Evolutionary conservation across 768 basidiomycete species (phyloP).

Genomic region (Leucogyrophana mollusca): DNA sequence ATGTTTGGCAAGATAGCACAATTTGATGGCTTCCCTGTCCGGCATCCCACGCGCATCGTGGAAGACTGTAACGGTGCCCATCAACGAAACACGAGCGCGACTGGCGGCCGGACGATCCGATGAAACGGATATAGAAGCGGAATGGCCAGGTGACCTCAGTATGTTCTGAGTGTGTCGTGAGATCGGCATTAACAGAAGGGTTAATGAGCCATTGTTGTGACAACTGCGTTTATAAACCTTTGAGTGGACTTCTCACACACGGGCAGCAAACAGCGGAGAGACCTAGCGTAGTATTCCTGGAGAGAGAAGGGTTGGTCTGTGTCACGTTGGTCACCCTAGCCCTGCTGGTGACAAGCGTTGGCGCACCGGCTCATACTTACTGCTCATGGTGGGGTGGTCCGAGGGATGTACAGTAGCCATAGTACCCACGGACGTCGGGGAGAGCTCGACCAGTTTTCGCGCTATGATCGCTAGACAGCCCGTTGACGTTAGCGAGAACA

Average conservation of each 20-base stretch:
- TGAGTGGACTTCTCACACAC: not conserved
- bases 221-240: conserved; percentile 33
- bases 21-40: conserved; percentile 31
- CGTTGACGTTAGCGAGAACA: no score
- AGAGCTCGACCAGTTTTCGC: conserved; percentile 39
- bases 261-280: not conserved
- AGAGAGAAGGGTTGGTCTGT: conserved; percentile 48
- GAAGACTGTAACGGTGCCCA: conserved; percentile 49
- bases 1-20: conserved; percentile 45
- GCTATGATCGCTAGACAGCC: conserved; percentile 42
- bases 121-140: conserved; percentile 45
- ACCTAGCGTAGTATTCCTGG: conserved; percentile 55
- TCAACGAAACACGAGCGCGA: conserved; percentile 46
- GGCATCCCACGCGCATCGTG: conserved; percentile 27
- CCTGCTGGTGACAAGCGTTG: not conserved
- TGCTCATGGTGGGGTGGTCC: conserved; percentile 37
- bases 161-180: conserved; percentile 55
- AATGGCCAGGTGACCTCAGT: conserved; percentile 34
- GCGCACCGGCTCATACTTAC: conserved; percentile 19
- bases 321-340: not conserved
- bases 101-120: conserved; percentile 40
- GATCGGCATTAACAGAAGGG: conserved; percentile 51
- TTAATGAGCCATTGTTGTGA: conserved; percentile 50
- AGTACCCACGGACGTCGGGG: conserved; percentile 38
- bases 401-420: conserved; percentile 50